phyloP scores from a whole-genome alignment of 116 monocot genomes.

The Trichopus zeylanicus region DNA sequence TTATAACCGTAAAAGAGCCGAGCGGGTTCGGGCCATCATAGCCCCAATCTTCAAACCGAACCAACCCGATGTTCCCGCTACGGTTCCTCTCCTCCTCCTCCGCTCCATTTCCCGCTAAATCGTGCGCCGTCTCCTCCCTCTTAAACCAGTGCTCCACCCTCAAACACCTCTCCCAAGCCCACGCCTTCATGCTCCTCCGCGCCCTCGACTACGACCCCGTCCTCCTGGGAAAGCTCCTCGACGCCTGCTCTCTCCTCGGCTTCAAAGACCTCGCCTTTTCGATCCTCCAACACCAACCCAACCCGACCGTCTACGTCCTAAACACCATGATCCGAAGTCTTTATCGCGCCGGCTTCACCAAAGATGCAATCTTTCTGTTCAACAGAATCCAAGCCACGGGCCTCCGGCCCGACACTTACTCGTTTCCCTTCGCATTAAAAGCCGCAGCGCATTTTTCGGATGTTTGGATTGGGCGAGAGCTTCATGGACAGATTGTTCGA shows the following conservation, averaged over 20 bases:
- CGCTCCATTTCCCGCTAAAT: not conserved
- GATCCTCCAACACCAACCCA: slow-evolving; percentile 28
- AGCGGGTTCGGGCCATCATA: too few relatives aligned
- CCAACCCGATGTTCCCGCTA: too few relatives aligned
- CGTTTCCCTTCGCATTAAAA: slow-evolving; percentile 57
- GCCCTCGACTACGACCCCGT: slow-evolving; percentile 46
- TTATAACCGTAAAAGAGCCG: too few relatives aligned
- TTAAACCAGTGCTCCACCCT: slow-evolving; percentile 34
- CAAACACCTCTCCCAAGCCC: slow-evolving; percentile 40
- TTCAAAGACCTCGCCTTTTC: slow-evolving; percentile 28
- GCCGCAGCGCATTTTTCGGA: slow-evolving; percentile 28
- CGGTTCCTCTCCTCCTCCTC: not conserved
- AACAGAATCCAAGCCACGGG: slow-evolving; percentile 24
- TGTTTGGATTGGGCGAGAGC: slow-evolving; percentile 18
- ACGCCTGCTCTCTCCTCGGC: too few relatives aligned
- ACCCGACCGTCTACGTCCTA: slow-evolving; percentile 29
- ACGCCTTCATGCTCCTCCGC: slow-evolving; percentile 45
- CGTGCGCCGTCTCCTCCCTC: slow-evolving; percentile 7
- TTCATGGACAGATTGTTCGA: slow-evolving; percentile 37
- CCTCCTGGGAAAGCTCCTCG: slow-evolving; percentile 45
- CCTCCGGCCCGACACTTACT: slow-evolving; percentile 50
- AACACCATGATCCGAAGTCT: slow-evolving; percentile 60
- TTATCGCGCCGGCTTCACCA: slow-evolving; percentile 25
- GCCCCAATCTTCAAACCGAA: too few relatives aligned
- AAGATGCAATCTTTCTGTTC: slow-evolving; percentile 36